Evolutionary conservation across 805 yeast species (phyloP).

Genomic region (Monosporozyma unispora): DNA sequence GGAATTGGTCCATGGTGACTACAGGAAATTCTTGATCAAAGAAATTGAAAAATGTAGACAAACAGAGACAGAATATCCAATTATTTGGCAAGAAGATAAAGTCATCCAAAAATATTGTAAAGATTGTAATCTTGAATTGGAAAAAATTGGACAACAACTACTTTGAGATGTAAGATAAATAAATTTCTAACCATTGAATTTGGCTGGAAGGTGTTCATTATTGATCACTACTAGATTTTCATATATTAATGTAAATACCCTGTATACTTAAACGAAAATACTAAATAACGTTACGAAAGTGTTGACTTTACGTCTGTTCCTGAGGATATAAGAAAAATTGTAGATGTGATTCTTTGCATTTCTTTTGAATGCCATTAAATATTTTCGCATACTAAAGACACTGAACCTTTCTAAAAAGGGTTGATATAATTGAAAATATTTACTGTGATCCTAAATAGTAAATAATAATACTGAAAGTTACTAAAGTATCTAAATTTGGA

Average conservation of each 20-base stretch:
- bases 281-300: neutral
- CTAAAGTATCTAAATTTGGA: too few species aligned
- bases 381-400: too few species aligned
- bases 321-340: too few species aligned
- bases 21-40: conserved; percentile 57
- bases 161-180: too few species aligned
- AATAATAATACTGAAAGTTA: too few species aligned
- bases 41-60: conserved; percentile 50
- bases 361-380: too few species aligned
- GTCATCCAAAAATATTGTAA: conserved; percentile 27
- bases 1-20: conserved; percentile 54
- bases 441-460: too few species aligned
- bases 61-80: conserved; percentile 25
- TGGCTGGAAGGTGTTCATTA: neutral
- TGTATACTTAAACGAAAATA: neutral
- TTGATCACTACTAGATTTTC: neutral
- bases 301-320: too few species aligned
- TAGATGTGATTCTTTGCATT: too few species aligned
- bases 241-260: neutral
- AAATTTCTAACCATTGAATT: neutral
- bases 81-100: conserved; percentile 21
- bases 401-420: too few species aligned
- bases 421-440: too few species aligned
- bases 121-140: conserved; percentile 28
- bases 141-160: conserved; percentile 9